Evolutionary conservation across 2,329 filamentous ascomycete species (phyloP), one percentile per base, ranked within the genome.

Genomic region (Aspergillus nomiae): DNA sequence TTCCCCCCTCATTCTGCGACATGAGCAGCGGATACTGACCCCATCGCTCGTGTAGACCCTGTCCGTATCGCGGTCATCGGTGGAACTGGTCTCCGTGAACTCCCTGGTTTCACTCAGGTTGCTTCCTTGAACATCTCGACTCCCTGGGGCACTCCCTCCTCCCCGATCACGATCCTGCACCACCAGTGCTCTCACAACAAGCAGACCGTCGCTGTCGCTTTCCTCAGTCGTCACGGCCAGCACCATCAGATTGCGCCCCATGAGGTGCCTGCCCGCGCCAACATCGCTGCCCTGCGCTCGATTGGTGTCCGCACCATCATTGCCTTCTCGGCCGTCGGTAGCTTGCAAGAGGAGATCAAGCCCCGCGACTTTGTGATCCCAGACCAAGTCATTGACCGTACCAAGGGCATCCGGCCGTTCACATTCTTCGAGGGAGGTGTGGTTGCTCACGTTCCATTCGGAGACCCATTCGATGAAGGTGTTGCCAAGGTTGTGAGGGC

Each of bases 281-380:
- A 98, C 83, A 96, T 99, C 73, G 94, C 95, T n/a, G 95, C 95
- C n/a, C 85, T 99, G 66, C 90, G 95, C 68, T 89, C 87, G 72
- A 85, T 99, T 65, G 95, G 95, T 69, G 95, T 98, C 53, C 89
- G 94, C 73, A 91, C 89, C 76, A 87, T 98, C 77, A 92, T 99
- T 75, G 93, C 94, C 67, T 99, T 99, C 83, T 94, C 90, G 67
- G 95, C 95, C 56, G 95, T 99, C 62, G 95, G 95, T 66, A 94
- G 90, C 73, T 83, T 99, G 76, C 92, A 91, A 76, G 95, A 97
- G 82, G 87, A 92, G 74, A 94, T 99, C 78, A 92, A 91, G 81
- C 95, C 95, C 50, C 90, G 95, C 81, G 95, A 99, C 83, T 99
- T 99, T 78, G 92, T 98, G 58, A 86, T 99, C 14, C 95, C 94